Evolutionary conservation across 1,139 yeast genomes (phyloP).

Genomic region (Blastobotrys proliferans): DNA sequence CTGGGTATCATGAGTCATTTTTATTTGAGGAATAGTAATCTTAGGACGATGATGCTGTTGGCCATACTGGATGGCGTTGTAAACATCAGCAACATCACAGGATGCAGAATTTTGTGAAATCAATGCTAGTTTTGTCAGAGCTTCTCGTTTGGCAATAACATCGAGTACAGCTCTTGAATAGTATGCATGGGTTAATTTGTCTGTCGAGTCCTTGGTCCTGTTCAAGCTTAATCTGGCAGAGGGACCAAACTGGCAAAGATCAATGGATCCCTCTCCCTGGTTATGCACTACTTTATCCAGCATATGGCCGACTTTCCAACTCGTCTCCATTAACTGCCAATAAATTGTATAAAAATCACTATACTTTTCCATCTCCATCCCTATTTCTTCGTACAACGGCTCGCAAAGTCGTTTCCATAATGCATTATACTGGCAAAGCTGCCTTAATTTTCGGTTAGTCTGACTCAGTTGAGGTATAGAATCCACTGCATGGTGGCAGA

Average conservation of each 20-base stretch:
- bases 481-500: constrained; percentile 3
- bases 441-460: background rate
- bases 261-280: background rate
- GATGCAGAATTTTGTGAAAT: no score
- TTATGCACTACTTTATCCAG: background rate
- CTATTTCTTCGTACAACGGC: constrained; percentile 2
- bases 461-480: constrained; percentile 9
- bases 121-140: no score
- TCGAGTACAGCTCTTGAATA: background rate
- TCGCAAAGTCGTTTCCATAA: constrained; percentile 9
- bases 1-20: no score
- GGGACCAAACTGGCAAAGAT: constrained; percentile 5
- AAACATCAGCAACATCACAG: no score
- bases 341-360: background rate
- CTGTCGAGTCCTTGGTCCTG: background rate
- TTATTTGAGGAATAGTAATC: no score
- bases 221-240: constrained; percentile 5
- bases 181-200: background rate
- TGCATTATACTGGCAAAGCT: background rate
- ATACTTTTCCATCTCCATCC: constrained; percentile 1
- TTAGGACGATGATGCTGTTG: no score
- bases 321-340: no score
- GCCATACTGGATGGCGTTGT: no score
- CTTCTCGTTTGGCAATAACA: constrained; percentile 1
- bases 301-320: background rate